Evolutionary conservation across 2,329 filamentous ascomycete species (phyloP).

Genomic region (Pestalotiopsis sp.): DNA sequence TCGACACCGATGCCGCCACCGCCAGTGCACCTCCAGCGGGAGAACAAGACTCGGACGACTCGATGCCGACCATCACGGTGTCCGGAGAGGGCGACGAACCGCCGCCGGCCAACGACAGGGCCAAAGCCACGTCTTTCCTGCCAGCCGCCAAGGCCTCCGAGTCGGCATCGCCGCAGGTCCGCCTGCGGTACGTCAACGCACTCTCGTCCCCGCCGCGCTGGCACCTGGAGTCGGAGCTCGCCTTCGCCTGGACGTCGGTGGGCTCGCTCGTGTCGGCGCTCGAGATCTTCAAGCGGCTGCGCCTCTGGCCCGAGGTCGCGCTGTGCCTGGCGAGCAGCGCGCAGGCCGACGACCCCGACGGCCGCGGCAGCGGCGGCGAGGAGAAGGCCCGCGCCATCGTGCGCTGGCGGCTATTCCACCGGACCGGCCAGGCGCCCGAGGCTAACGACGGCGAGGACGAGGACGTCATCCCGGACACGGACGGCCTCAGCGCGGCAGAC

Average conservation of each 20-base stretch:
- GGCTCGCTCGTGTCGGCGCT: slow-evolving; percentile 88
- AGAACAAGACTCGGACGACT: slow-evolving; percentile 21
- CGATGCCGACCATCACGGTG: slow-evolving; percentile 49
- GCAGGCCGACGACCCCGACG: slow-evolving; percentile 58
- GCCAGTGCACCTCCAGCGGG: slow-evolving; percentile 19
- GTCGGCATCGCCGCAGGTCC: slow-evolving; percentile 74
- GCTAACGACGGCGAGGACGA: slow-evolving; percentile 28
- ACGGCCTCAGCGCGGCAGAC: slow-evolving; percentile 55
- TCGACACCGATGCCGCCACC: slow-evolving; percentile 60
- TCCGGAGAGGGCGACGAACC: slow-evolving; percentile 35
- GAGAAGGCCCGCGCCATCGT: slow-evolving; percentile 79
- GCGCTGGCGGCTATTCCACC: slow-evolving; percentile 76
- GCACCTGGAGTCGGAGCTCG: slow-evolving; percentile 93
- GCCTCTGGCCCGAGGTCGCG: slow-evolving; percentile 93
- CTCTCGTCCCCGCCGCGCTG: slow-evolving; percentile 84
- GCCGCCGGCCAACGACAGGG: slow-evolving; percentile 10
- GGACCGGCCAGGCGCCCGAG: slow-evolving; percentile 42
- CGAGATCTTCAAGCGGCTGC: slow-evolving; percentile 91
- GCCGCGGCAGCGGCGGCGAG: slow-evolving; percentile 62
- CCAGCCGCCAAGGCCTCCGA: slow-evolving; percentile 75
- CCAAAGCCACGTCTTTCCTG: slow-evolving; percentile 75
- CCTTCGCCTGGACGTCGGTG: slow-evolving; percentile 86
- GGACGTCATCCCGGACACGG: slow-evolving; percentile 50
- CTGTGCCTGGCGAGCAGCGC: slow-evolving; percentile 75
- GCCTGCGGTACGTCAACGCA: slow-evolving; percentile 82